Percentiles rank a stretch among this genome's conserved stretches.
Conservation (phyloP, 345 rosid species). For the Combretum micranthum region DNA sequence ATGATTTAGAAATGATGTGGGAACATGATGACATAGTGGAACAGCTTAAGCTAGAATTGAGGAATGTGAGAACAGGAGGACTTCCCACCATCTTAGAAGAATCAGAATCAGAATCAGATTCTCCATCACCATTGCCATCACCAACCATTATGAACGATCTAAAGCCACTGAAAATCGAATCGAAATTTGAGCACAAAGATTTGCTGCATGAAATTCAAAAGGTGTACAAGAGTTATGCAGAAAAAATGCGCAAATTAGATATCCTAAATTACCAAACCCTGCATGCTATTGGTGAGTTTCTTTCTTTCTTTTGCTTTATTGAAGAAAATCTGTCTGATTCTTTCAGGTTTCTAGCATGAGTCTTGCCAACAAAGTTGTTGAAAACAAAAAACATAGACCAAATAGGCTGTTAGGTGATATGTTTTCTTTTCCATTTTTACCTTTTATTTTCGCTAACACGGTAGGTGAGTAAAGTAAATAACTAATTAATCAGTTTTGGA, state of each 20-base stretch:
- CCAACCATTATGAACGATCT: slow-evolving; percentile 29
- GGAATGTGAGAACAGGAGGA: slow-evolving; percentile 62
- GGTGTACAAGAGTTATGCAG: slow-evolving; percentile 52
- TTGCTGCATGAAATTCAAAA: slow-evolving; percentile 43
- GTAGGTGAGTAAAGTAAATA: too few relatives aligned
- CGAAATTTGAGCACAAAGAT: slow-evolving; percentile 43
- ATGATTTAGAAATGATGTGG: slow-evolving; percentile 25
- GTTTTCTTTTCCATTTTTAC: too few relatives aligned
- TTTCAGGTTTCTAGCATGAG: too few relatives aligned
- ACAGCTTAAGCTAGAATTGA: slow-evolving; percentile 55
- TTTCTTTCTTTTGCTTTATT: neutral
- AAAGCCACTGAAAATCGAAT: slow-evolving; percentile 49
- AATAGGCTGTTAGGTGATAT: too few relatives aligned
- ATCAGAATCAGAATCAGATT: slow-evolving; percentile 27
- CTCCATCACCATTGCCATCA: slow-evolving; percentile 5
- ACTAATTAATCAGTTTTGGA: too few relatives aligned
- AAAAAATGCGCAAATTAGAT: slow-evolving; percentile 72
- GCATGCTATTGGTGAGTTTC: slow-evolving; percentile 58
- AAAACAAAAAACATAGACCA: too few relatives aligned
- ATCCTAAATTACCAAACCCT: slow-evolving; percentile 62
- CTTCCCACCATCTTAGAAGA: slow-evolving; percentile 81
- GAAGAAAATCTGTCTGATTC: neutral
- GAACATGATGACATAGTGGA: slow-evolving; percentile 57
- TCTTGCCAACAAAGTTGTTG: too few relatives aligned
- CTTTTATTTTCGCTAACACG: too few relatives aligned